Percentiles rank a stretch among this genome's conserved stretches.
phyloP scores from a whole-genome alignment of 225 moss, liverwort and hornwort genomes.

The Pseudisothecium myosuroides region DNA sequence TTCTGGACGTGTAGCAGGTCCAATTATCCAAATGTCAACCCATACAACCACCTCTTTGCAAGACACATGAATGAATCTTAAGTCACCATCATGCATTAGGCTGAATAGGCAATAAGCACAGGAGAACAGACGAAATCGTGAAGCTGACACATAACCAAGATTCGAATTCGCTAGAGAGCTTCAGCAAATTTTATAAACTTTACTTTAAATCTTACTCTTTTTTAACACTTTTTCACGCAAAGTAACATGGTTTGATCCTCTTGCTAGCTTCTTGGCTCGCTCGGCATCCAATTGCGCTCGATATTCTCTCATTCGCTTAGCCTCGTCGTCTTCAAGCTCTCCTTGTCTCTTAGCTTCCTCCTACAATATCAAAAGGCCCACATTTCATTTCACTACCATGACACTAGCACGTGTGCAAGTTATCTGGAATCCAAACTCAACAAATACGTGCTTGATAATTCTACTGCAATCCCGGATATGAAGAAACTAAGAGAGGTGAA shows the following conservation, averaged over 20 bases:
- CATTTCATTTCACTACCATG: background rate
- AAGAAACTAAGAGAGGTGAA: background rate
- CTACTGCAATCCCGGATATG: background rate
- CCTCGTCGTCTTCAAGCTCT: conserved; percentile 93
- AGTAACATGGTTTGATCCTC: conserved; percentile 82
- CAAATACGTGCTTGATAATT: background rate
- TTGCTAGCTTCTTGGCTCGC: conserved; percentile 86
- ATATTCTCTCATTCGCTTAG: conserved; percentile 92
- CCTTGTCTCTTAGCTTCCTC: conserved; percentile 97
- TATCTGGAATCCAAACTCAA: background rate
- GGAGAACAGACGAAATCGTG: background rate
- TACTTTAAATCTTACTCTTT: conserved; percentile 41
- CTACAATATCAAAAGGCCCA: conserved; percentile 18
- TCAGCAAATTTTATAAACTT: background rate
- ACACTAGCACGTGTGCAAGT: background rate
- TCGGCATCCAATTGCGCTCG: conserved; percentile 98
- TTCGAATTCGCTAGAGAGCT: background rate
- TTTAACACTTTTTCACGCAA: conserved; percentile 62
- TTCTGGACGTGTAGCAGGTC: background rate
- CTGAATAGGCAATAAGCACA: background rate
- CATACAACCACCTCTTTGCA: background rate
- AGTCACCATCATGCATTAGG: background rate
- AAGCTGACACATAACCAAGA: background rate
- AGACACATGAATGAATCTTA: background rate
- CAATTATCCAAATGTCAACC: background rate